Evolutionary conservation across 2,329 filamentous ascomycete genomes (phyloP).

Genomic region (Apiospora malaysiana): DNA sequence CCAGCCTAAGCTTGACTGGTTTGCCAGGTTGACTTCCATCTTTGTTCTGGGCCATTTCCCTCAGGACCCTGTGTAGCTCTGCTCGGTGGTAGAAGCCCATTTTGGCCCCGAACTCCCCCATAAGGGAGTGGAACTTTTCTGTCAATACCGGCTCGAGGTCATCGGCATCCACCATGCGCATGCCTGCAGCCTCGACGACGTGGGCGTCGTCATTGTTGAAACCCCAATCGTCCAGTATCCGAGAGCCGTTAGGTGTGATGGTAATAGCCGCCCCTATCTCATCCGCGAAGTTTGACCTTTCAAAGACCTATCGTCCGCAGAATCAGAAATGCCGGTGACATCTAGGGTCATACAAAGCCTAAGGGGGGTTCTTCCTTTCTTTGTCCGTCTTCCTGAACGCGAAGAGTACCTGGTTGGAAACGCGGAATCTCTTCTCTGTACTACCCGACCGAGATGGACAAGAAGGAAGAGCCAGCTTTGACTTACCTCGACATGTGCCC

Average conservation of each 20-base stretch:
- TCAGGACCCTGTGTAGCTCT: slow-evolving; percentile 23
- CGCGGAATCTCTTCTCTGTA: background rate
- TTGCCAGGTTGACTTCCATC: slow-evolving; percentile 3
- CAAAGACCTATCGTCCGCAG: slow-evolving; percentile 37
- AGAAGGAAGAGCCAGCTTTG: background rate
- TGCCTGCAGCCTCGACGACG: slow-evolving; percentile 35
- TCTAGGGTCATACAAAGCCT: background rate
- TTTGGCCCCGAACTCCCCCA: slow-evolving; percentile 22
- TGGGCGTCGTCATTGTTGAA: slow-evolving; percentile 38
- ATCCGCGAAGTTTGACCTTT: slow-evolving; percentile 44
- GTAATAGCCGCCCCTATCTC: slow-evolving; percentile 47
- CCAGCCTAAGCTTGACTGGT: slow-evolving; percentile 20
- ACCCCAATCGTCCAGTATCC: slow-evolving; percentile 44
- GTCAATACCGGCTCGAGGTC: slow-evolving; percentile 32
- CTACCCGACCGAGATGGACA: background rate
- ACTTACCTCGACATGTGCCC: slow-evolving; percentile 26
- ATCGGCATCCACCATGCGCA: slow-evolving; percentile 33
- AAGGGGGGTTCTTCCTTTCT: too few species aligned
- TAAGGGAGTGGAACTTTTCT: slow-evolving; percentile 18
- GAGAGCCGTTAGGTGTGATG: slow-evolving; percentile 45
- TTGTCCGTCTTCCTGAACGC: background rate
- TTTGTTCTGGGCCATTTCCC: slow-evolving; percentile 20
- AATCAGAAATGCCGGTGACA: background rate
- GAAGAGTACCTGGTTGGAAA: background rate
- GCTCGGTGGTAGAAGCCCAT: slow-evolving; percentile 26